Conservation (phyloP, 768 basidiomycete species). For the Imleria badia region DNA sequence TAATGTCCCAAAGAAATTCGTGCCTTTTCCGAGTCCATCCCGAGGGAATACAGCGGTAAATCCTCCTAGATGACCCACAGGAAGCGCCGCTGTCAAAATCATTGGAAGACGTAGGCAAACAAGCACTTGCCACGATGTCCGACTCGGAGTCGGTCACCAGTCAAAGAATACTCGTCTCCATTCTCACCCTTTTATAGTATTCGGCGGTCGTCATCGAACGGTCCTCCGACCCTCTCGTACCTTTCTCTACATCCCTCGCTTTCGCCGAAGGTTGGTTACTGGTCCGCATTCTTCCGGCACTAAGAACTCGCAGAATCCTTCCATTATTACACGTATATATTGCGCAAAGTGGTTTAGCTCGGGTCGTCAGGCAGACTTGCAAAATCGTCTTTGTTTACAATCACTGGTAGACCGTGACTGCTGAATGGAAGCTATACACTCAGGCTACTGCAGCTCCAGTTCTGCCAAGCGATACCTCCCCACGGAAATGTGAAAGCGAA, state of each 20-base stretch:
- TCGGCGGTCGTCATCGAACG: conserved; percentile 69
- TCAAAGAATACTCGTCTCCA: not conserved
- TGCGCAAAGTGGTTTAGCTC: conserved; percentile 39
- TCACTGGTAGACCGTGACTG: too few relatives aligned
- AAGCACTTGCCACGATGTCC: conserved; percentile 45
- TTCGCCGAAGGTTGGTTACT: conserved; percentile 67
- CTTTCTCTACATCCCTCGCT: conserved; percentile 84
- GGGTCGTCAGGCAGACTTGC: too few relatives aligned
- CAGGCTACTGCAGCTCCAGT: not conserved
- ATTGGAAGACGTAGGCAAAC: conserved; percentile 61
- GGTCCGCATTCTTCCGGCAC: conserved; percentile 45
- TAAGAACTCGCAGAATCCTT: conserved; percentile 73
- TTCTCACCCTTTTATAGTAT: conserved; percentile 47
- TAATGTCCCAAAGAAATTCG: too few relatives aligned
- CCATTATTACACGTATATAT: conserved; percentile 79
- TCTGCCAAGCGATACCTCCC: conserved; percentile 21
- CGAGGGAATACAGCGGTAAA: too few relatives aligned
- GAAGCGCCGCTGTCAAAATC: too few relatives aligned
- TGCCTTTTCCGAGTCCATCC: too few relatives aligned
- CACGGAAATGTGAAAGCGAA: conserved; percentile 17
- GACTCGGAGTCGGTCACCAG: too few relatives aligned
- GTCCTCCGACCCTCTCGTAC: conserved; percentile 59
- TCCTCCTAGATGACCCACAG: too few relatives aligned
- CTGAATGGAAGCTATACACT: not conserved
- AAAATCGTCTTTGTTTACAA: not conserved